Evolutionary conservation across 177 flowering plant genomes (phyloP).

Genomic region (Tripterygium wilfordii): DNA sequence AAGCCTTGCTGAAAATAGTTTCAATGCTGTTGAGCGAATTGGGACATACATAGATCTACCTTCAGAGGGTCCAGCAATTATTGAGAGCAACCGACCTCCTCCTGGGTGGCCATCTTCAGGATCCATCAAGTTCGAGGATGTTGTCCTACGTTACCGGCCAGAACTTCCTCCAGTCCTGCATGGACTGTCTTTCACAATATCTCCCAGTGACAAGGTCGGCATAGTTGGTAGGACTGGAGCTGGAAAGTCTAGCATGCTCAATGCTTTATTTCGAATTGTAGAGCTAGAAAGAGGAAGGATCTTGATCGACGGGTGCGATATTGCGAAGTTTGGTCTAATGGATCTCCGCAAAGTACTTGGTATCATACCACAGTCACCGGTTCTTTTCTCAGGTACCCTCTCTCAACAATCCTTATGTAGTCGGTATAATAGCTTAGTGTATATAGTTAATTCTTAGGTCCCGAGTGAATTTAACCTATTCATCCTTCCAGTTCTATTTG

Average conservation of each 20-base stretch:
- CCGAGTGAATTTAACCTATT: no score
- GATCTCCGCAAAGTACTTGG: constrained; percentile 91
- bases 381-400: constrained; percentile 87
- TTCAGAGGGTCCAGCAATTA: constrained; percentile 76
- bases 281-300: constrained; percentile 90
- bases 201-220: constrained; percentile 87
- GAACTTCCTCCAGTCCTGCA: constrained; percentile 94
- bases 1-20: constrained; percentile 89
- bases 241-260: constrained; percentile 97
- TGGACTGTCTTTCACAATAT: constrained; percentile 65
- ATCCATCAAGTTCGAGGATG: constrained; percentile 74
- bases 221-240: constrained; percentile 99
- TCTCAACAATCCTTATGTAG: neutral
- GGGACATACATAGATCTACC: constrained; percentile 88
- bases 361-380: constrained; percentile 95
- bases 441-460: no score
- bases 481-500: no score
- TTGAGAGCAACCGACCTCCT: constrained; percentile 83
- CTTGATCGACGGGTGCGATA: constrained; percentile 70
- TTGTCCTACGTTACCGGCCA: constrained; percentile 85
- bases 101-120: constrained; percentile 99
- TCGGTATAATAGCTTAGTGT: neutral
- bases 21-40: constrained; percentile 88
- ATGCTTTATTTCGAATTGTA: constrained; percentile 91
- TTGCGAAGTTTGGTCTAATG: constrained; percentile 69